phyloP scores from a whole-genome alignment of 495 filamentous ascomycete species.

The Copromyces sp. region DNA sequence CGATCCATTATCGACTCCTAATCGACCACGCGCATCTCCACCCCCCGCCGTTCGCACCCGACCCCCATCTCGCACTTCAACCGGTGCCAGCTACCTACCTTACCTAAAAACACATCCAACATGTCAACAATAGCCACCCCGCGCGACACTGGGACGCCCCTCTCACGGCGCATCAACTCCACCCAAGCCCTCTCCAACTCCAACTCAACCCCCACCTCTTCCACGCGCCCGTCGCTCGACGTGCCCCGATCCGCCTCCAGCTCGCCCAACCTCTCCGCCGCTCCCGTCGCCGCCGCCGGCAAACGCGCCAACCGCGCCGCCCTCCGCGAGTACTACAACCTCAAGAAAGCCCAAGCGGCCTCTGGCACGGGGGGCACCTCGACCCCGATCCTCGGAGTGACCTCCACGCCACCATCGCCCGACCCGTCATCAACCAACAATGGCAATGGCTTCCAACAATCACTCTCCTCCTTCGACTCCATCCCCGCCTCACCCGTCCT shows the following conservation, averaged over 20 bases:
- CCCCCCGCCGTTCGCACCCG: not conserved
- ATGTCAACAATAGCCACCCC: conserved; percentile 77
- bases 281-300: conserved; percentile 34
- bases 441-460: conserved; percentile 17
- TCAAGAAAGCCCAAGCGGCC: conserved; percentile 40
- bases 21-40: not conserved
- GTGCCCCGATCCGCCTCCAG: conserved; percentile 39
- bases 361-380: conserved; percentile 2
- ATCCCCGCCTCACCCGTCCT: conserved; percentile 37
- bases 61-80: not conserved
- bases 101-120: not conserved
- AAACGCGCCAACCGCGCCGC: conserved; percentile 55
- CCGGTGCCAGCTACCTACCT: not conserved
- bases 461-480: conserved; percentile 20
- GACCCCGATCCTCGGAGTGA: conserved; percentile 31
- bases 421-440: conserved; percentile 19
- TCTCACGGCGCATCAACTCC: conserved; percentile 30
- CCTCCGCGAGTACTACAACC: conserved; percentile 87
- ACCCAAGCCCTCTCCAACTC: conserved; percentile 25
- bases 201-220: conserved; percentile 49
- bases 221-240: conserved; percentile 66
- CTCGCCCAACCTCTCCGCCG: conserved; percentile 42
- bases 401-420: conserved; percentile 16
- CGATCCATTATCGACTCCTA: not conserved
- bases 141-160: conserved; percentile 38